Evolutionary conservation across 1,284 basidiomycete species (phyloP).

Genomic region (Leccinum solheimii): DNA sequence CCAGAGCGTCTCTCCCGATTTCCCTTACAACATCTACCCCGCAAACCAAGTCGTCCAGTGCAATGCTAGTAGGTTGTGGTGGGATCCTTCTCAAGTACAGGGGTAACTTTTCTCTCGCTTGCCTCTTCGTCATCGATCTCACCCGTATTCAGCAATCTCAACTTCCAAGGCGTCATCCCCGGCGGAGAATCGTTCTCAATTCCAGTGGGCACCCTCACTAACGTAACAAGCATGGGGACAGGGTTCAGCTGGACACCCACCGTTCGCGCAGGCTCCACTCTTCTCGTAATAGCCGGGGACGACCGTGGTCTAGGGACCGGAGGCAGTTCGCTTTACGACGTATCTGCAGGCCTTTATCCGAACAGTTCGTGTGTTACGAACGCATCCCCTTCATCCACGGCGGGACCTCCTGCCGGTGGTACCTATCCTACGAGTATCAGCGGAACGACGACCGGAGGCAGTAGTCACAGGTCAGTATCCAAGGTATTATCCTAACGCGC

Average conservation of each 20-base stretch:
- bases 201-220: conserved; percentile 46
- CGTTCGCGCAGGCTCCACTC: conserved; percentile 60
- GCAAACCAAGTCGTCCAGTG: conserved; percentile 65
- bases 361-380: conserved; percentile 55
- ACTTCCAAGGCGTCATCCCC: conserved; percentile 72
- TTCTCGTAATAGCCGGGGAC: conserved; percentile 69
- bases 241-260: conserved; percentile 71
- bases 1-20: conserved; percentile 49
- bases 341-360: conserved; percentile 49
- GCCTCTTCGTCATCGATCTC: not conserved
- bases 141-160: conserved; percentile 44
- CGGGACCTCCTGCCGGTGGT: conserved; percentile 73
- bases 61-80: conserved; percentile 58
- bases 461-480: conserved; percentile 27
- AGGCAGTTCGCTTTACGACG: conserved; percentile 59
- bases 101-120: conserved; percentile 47
- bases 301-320: conserved; percentile 62
- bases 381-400: conserved; percentile 70
- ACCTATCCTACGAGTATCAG: conserved; percentile 59
- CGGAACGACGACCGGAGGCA: conserved; percentile 26
- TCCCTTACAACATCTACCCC: conserved; percentile 62
- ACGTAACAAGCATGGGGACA: conserved; percentile 45
- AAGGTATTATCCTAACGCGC: not conserved
- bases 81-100: conserved; percentile 50
- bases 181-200: conserved; percentile 74